These are phyloP conservation scores for Amanita exitialis DNA, from an alignment of 768 basidiomycete genomes.

Conservation along the genomic window DNA sequence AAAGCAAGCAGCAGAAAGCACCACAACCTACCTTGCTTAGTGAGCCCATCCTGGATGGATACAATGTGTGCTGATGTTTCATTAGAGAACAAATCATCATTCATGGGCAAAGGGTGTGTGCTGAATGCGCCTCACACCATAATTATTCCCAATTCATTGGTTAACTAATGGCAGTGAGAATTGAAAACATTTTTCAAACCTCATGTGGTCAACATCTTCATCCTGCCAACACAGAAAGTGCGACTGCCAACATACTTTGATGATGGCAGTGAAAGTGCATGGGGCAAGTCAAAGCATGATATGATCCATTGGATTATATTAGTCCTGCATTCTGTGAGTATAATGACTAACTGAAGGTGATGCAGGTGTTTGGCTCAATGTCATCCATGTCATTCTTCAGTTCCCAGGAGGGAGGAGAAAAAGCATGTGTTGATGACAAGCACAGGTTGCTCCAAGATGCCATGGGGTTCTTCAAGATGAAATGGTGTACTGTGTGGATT, in stretches of 20 bases:
- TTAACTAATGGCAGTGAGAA: slow-evolving; percentile 14
- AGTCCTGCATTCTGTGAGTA: not conserved
- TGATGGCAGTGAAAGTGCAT: too few relatives aligned
- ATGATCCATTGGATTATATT: not conserved
- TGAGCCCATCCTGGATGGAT: too few relatives aligned
- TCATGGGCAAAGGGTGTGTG: not conserved
- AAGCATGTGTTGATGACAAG: not conserved
- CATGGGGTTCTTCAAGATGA: not conserved
- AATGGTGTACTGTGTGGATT: not conserved
- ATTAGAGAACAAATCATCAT: not conserved
- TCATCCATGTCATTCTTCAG: not conserved
- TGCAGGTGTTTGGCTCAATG: not conserved
- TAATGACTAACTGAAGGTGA: too few relatives aligned
- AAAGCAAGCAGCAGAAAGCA: not conserved
- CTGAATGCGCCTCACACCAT: slow-evolving; percentile 13
- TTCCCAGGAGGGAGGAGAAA: not conserved
- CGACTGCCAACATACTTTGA: too few relatives aligned
- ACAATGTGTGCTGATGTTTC: too few relatives aligned
- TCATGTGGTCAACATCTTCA: not conserved
- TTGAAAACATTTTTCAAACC: not conserved
- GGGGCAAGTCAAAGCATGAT: too few relatives aligned
- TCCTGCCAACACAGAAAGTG: not conserved
- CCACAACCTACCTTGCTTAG: not conserved
- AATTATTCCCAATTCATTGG: slow-evolving; percentile 13
- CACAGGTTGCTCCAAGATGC: not conserved